Base-by-base conservation (phyloP, 2,329 filamentous ascomycete genomes). In the Phialophora macrospora region DNA sequence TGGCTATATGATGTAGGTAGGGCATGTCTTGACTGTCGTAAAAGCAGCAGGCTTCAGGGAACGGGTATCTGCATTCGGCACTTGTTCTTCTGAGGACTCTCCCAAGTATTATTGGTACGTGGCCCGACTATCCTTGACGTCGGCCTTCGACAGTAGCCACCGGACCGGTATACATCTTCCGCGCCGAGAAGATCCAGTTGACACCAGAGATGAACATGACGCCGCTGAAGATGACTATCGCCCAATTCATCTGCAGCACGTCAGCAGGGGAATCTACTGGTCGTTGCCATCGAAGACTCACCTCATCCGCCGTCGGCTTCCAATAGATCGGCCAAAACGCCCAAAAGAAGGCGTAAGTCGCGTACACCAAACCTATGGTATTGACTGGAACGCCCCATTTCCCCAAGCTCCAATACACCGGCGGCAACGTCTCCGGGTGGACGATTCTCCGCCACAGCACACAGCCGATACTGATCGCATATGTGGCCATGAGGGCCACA, bases 401-500 rank as follows among this genome's bases (percentile, higher is more conserved):
- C 3, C 83, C 82, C 6, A 85, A 75, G 20, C 72, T 75, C 77
- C 78, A 82, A 26, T 80, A 77, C 0, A 75, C 74, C 1, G 72
- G 68, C 0, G 79, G 80, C 1, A 83, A 74, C 0, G 77, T 75
- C 17, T 79, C 64, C 4, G 66, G 73, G n/a, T 74, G 73, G 12
- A 48, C 26, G n/a, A 82, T 70, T n/a, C 80, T 78, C 24, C 79
- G 77, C 64, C 76, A 78, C 48, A 83, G 75, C 3, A 84, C 74
- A 61, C 79, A 82, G 44, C 75, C 74, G 59, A 83, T 80, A 32
- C 80, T 80, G 52, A 84, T 77, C 49, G 82, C 77, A 70, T 85
- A 85, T 2, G 81, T 83, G 61, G 77, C 80, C 62, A 85, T 78
- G 8, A 85, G 76, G 0, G 81, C 80, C 2, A 78, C 79, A 32